Base-by-base conservation (phyloP, 2,329 filamentous ascomycete species). In the Chaetomiaceae sp. region DNA sequence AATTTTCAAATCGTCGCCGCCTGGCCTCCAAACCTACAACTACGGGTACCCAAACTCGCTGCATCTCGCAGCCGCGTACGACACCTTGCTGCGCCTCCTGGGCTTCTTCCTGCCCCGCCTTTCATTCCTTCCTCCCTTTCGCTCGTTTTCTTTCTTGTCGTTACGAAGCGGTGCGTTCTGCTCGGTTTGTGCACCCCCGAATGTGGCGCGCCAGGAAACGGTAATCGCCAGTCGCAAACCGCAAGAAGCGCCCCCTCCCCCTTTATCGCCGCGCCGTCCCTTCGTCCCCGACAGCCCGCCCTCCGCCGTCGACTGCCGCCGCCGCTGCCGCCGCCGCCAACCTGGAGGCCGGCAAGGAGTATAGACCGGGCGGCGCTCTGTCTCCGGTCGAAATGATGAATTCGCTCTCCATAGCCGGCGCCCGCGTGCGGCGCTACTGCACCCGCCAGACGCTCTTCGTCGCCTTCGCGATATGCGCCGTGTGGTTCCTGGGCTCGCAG, bases 21-120 rank as follows among this genome's bases (percentile, higher is more conserved):
- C 14, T n/a, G 29, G 12, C 14, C 9, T 24, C 6, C 22, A 5
- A 24, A 32, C 29, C 94, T 88, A 88, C 93, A 87, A 0, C 88
- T 93, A 65, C 87, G 88, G 1, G n/a, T n/a, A n/a, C n/a, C n/a
- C n/a, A n/a, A n/a, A n/a, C n/a, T n/a, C n/a, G n/a, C n/a, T n/a
- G n/a, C n/a, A n/a, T n/a, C n/a, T n/a, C n/a, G n/a, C n/a, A n/a
- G n/a, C n/a, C 73, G 93, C 0, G 88, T 88, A 1, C 88, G 93
- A 87, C 88, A 6, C 76, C 86, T 18, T 94, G 91, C 58, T 22
- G 5, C 22, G 22, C 22, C 9, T 5, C 20, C 20, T n/a, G 8
- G 19, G 20, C 18, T n/a, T 7, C 14, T n/a, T 37, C 12, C 4
- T 32, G 15, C 6, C 15, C 9, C 11, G 11, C 19, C 9, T 20